phyloP scores from a whole-genome alignment of 2,329 filamentous ascomycete genomes.

The Nannizzia gypsea region DNA sequence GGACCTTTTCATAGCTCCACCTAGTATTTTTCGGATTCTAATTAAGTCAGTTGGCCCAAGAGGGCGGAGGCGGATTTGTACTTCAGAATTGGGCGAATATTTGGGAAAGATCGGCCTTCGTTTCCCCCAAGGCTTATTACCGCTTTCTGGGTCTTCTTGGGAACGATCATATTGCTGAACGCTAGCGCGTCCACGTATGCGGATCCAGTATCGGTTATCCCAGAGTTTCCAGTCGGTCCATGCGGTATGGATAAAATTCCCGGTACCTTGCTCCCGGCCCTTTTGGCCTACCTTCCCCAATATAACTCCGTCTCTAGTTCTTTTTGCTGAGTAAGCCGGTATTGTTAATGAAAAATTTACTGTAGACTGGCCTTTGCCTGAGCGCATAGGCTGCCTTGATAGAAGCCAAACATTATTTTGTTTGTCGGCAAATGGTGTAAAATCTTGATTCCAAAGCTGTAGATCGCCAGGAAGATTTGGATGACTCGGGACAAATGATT shows the following conservation, averaged over 20 bases:
- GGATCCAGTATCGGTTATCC: conserved; percentile 47
- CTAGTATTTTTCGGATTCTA: not conserved
- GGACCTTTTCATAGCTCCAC: not conserved
- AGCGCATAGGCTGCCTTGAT: conserved; percentile 28
- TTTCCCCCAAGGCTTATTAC: not conserved
- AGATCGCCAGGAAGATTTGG: not conserved
- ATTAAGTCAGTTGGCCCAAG: not conserved
- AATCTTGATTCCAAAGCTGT: not conserved
- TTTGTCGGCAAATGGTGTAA: conserved; percentile 12
- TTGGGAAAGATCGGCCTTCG: conserved; percentile 9
- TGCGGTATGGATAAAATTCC: conserved; percentile 6
- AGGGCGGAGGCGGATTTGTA: conserved; percentile 19
- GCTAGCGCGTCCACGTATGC: conserved; percentile 21
- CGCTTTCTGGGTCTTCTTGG: not conserved
- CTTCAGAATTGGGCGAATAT: conserved; percentile 12
- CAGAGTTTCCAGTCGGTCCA: conserved; percentile 38
- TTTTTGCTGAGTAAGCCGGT: conserved; percentile 7
- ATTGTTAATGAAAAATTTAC: conserved; percentile 17
- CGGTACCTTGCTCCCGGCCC: not conserved
- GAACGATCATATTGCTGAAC: not conserved
- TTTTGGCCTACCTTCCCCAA: not conserved
- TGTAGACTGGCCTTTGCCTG: conserved; percentile 14
- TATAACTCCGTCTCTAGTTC: not conserved
- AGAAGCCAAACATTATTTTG: conserved; percentile 26
- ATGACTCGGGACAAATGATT: not conserved